Conservation (phyloP, 1,284 basidiomycete genomes). For the Mrakiaceae sp. region DNA sequence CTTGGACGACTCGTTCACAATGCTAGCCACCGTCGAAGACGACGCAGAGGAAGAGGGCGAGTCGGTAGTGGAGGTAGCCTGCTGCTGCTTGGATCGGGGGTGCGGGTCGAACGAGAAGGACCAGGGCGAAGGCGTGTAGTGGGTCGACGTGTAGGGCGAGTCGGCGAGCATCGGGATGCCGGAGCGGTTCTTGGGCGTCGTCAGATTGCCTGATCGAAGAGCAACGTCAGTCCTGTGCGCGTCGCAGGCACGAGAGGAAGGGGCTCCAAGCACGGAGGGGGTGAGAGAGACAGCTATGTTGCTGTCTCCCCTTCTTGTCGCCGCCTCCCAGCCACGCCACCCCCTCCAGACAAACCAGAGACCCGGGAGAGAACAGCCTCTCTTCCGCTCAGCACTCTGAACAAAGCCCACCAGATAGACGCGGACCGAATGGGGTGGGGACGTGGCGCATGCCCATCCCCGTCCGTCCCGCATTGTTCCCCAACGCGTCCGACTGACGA, state of each 20-base stretch:
- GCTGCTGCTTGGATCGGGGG: background rate
- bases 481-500: no score
- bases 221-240: no score
- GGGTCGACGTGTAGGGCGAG: conserved; percentile 1
- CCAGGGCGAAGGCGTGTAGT: conserved; percentile 5
- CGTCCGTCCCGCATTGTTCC: no score
- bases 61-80: background rate
- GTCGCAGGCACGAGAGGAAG: background rate
- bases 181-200: background rate
- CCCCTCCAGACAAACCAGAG: no score
- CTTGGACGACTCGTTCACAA: no score
- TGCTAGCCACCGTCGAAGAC: background rate
- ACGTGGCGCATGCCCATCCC: no score
- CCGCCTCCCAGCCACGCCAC: background rate
- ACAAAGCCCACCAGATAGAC: no score
- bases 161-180: conserved; percentile 13
- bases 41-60: background rate
- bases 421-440: no score
- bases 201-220: background rate
- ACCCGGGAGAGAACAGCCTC: no score
- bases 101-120: conserved; percentile 9
- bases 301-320: background rate
- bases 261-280: background rate
- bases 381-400: no score
- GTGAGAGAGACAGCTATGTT: background rate